Evolutionary conservation across 768 basidiomycete species (phyloP).

Genomic region (Mycena capillaripes): DNA sequence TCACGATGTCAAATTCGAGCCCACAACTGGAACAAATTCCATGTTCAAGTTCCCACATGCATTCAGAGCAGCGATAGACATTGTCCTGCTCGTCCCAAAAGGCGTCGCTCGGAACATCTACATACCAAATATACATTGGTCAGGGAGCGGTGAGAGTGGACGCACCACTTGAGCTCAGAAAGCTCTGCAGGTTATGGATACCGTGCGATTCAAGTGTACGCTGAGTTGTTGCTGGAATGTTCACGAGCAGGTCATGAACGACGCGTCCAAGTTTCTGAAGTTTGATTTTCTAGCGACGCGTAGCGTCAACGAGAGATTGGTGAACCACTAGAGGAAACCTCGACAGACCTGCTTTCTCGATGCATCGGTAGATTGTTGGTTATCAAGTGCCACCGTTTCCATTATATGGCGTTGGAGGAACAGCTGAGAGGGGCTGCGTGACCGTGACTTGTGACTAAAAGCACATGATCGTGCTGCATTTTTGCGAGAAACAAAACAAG

Average conservation of each 20-base stretch:
- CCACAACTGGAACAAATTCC: conserved; percentile 44
- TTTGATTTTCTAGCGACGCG: background rate
- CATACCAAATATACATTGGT: background rate
- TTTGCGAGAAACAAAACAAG: too few relatives aligned
- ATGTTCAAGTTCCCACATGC: conserved; percentile 48
- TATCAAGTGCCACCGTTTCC: background rate
- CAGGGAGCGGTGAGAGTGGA: too few relatives aligned
- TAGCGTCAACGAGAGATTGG: background rate
- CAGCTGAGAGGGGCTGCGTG: background rate
- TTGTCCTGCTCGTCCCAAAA: conserved; percentile 39
- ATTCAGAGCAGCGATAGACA: conserved; percentile 44
- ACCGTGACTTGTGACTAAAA: background rate
- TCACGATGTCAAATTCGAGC: conserved; percentile 29
- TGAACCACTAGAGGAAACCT: background rate
- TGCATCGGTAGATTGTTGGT: background rate
- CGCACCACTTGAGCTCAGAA: conserved; percentile 12
- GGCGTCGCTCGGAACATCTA: background rate
- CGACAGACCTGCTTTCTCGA: conserved; percentile 1
- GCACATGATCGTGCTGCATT: conserved; percentile 2
- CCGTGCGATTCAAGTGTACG: background rate
- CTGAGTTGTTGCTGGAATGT: background rate
- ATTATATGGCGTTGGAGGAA: background rate
- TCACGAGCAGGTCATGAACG: conserved; percentile 2
- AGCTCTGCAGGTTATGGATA: conserved; percentile 7
- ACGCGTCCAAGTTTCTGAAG: conserved; percentile 13